phyloP scores from a whole-genome alignment of 768 basidiomycete species.

The Tylopilus rubrobrunneus region DNA sequence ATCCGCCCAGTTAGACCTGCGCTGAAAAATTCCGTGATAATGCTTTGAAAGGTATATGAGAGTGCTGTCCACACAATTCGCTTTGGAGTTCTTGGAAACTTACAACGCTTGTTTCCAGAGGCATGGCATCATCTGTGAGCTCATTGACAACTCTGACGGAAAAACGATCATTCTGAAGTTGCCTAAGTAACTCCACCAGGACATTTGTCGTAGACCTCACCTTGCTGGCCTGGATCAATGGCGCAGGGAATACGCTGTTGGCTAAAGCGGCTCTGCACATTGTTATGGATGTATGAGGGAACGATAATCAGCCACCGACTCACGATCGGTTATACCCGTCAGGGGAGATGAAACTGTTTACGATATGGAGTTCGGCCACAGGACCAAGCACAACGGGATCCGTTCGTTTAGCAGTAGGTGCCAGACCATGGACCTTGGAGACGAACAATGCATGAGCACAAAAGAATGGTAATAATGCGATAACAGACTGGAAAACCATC shows the following conservation, averaged over 20 bases:
- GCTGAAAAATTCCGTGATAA: background rate
- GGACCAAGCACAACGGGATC: background rate
- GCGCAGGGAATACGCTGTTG: slow-evolving; percentile 33
- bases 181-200: background rate
- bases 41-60: slow-evolving; percentile 7
- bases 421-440: background rate
- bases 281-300: background rate
- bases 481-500: background rate
- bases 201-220: background rate
- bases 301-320: background rate
- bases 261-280: background rate
- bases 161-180: background rate
- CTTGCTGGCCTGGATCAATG: slow-evolving; percentile 40
- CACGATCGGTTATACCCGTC: slow-evolving; percentile 6
- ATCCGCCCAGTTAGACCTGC: background rate
- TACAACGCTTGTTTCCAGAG: slow-evolving; percentile 39
- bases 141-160: background rate
- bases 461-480: background rate
- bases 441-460: background rate
- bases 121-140: slow-evolving; percentile 40
- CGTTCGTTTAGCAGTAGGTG: background rate
- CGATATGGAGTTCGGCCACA: background rate
- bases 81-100: slow-evolving; percentile 8
- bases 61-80: slow-evolving; percentile 2
- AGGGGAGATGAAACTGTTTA: background rate